phyloP scores from a whole-genome alignment of 306 rosid genomes.

The Benincasa hispida region DNA sequence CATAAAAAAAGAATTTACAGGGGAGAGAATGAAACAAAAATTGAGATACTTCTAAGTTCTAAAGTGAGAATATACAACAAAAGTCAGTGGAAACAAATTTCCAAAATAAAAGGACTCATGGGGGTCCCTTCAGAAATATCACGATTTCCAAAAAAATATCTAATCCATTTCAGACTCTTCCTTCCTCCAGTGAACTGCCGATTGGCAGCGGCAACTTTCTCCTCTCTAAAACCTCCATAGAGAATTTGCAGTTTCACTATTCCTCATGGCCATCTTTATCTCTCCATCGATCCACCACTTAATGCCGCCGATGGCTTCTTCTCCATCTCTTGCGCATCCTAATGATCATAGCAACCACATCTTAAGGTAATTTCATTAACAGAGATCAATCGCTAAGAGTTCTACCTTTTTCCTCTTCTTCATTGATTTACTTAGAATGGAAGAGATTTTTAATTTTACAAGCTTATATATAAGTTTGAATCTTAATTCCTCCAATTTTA shows the following conservation, averaged over 20 bases:
- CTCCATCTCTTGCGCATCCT: constrained; percentile 18
- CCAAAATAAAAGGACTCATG: background rate
- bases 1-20: no score
- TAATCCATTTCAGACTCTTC: background rate
- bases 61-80: background rate
- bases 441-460: background rate
- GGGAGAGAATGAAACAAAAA: background rate
- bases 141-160: background rate
- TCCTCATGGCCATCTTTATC: constrained; percentile 23
- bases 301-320: constrained; percentile 22
- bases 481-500: background rate
- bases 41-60: background rate
- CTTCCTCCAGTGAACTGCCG: background rate
- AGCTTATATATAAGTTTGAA: background rate
- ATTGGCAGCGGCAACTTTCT: background rate
- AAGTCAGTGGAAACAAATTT: background rate
- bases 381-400: background rate
- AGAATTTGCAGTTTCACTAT: background rate
- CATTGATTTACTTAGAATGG: background rate
- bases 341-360: constrained; percentile 14
- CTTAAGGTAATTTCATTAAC: constrained; percentile 31
- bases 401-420: background rate
- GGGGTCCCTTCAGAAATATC: background rate
- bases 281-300: constrained; percentile 15
- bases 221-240: background rate